Evolutionary conservation across 768 basidiomycete genomes (phyloP), one percentile per base, ranked within the genome.

Genomic region (Tulasnella sp.): DNA sequence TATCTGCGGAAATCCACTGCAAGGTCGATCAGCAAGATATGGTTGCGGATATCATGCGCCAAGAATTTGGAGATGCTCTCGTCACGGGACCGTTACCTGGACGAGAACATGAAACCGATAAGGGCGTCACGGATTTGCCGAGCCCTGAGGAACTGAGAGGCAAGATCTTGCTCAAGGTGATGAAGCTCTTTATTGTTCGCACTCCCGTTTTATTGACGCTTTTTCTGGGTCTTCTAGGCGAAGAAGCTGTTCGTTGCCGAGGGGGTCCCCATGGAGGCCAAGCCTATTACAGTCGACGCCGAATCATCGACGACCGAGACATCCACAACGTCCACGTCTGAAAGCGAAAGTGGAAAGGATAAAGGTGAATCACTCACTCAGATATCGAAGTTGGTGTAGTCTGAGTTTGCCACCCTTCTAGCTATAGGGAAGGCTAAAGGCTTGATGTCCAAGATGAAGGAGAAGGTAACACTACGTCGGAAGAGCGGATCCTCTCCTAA

Each of bases 1-100:
- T 98, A 70, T 95, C 94, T 2, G 92, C 94, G 14, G 95, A 98
- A 81, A 86, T 95, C 1, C 95, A 96, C 77, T 96, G 94, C 79
- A 83, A 86, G 0, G 72, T 93, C 17, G 80, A 83, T 34, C 92
- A 95, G 78, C 95, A 98, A 78, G 90, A 91, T 41, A 83, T 84
- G 78, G 83, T 97, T 16, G 94, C 87, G 0, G 77, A 83, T 2
- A 93, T 95, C 77, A 87, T 98, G 87, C 80, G 78, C 59, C 84
- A 86, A 19, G 84, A 83, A 17, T 88, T 90, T 75, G 88, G 88
- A 0, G 81, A 83, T 5, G 80, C 81, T 8, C 80, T 90, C 34
- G 81, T 90, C 41, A 81, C 79, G 40, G 80, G 80, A 7, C 83
- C 83, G 4, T 73, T 86, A 44, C 84, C 88, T 37, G 85, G 83